phyloP scores from a whole-genome alignment of 2,329 filamentous ascomycete genomes.

The Gaeumannomyces sp. region DNA sequence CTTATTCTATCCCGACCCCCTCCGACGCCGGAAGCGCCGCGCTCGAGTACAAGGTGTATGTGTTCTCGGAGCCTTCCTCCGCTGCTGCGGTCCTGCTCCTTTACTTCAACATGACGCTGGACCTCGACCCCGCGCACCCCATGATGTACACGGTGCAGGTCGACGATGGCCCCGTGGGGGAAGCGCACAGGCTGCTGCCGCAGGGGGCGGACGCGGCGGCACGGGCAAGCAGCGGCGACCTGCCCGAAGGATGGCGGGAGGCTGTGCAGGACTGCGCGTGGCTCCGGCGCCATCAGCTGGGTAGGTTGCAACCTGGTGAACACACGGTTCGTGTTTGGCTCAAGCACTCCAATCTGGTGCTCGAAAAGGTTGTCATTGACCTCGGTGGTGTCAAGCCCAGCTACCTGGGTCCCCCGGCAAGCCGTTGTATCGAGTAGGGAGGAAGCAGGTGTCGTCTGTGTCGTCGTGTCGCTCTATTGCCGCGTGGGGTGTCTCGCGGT shows the following conservation, averaged over 20 bases:
- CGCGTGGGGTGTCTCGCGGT: too few relatives aligned
- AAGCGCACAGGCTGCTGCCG: constrained; percentile 1
- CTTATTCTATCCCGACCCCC: not conserved
- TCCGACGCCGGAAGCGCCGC: not conserved
- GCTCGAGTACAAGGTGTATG: constrained; percentile 6
- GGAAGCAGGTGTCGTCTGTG: not conserved
- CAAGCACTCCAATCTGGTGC: constrained; percentile 22
- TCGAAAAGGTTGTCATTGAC: constrained; percentile 30
- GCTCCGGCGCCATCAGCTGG: constrained; percentile 11
- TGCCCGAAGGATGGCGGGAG: constrained; percentile 12
- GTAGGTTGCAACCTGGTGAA: constrained; percentile 9
- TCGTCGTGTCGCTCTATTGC: not conserved
- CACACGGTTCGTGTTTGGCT: constrained; percentile 23
- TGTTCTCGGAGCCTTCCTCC: constrained; percentile 1
- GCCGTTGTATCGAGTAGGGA: constrained; percentile 6
- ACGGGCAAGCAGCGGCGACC: constrained; percentile 7
- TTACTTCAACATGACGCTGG: constrained; percentile 30
- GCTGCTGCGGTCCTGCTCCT: constrained; percentile 26
- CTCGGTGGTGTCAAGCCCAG: constrained; percentile 28
- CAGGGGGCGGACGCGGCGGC: constrained; percentile 19
- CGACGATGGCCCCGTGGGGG: constrained; percentile 17
- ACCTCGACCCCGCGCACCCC: constrained; percentile 27
- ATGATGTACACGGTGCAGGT: constrained; percentile 39
- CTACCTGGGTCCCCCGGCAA: constrained; percentile 28
- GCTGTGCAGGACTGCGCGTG: constrained; percentile 17